Base-by-base conservation (phyloP, 768 basidiomycete species). In the Russula olivacea region DNA sequence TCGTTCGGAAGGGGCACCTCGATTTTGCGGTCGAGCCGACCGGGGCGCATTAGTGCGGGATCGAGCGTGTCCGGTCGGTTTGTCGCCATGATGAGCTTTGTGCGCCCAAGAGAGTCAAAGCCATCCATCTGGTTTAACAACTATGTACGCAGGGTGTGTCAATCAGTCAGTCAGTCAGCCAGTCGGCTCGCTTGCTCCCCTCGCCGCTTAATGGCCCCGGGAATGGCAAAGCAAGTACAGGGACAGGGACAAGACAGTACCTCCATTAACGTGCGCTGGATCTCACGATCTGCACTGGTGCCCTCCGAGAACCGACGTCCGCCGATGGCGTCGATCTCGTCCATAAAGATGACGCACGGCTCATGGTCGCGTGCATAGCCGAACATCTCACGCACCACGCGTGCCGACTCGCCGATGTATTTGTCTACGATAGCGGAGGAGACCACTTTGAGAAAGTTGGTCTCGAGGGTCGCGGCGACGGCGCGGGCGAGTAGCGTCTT, bases 1-100 rank as follows among this genome's bases (percentile, higher is more conserved):
- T 98, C 97, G 71, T 99, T 98, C 1, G 97, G 97, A 53, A 98
- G 79, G 10, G 96, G 95, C 55, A 99, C 91, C 77, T 98, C 96
- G 66, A 99, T 96, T 77, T 98, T 98, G 51, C 96, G 83, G 74
- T 99, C 97, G 45, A 99, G 79, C 57, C 97, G 89, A 50, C 97
- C 97, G 9, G 96, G 96, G 58, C 96, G 91, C 59, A 99, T 81
- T 25, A 99, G 84, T 15, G 96, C 96, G 15, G 97, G 97, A 75
- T 98, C 97, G 38, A 98, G 84, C 2, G 95, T 98, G 74, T 99
- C 97, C 0, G 97, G 97, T 71, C 97, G 82, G 79, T 98, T 99
- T 28, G 97, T 99, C n/a, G 97, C 97, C 93, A 98, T 98, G 74
- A 99, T 99, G 58, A 98, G 83, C 75, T 98, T 98, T 38, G 95